These are phyloP conservation scores for Aspergillus carlsbadensis DNA, from an alignment of 495 filamentous ascomycete species.

Conservation along the genomic window DNA sequence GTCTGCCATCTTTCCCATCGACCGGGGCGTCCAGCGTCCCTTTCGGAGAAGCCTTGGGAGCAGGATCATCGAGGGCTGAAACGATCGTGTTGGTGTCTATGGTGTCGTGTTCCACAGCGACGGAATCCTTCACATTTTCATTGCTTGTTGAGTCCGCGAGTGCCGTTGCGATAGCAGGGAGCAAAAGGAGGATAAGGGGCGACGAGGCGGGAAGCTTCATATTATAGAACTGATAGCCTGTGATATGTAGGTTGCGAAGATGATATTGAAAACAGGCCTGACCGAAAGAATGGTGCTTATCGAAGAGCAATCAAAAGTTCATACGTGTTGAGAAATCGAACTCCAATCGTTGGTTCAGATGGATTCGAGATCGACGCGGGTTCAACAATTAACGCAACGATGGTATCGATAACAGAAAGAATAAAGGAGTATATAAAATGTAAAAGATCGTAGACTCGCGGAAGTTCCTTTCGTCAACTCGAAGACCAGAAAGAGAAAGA, in stretches of 20 bases:
- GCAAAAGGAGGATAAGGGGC: conserved; percentile 34
- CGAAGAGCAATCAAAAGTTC: neutral
- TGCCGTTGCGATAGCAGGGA: conserved; percentile 36
- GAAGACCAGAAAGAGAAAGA: neutral
- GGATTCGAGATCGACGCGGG: conserved; percentile 1
- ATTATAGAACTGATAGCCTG: conserved; percentile 7
- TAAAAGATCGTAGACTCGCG: neutral
- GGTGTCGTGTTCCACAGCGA: conserved; percentile 22
- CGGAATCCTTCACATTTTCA: conserved; percentile 16
- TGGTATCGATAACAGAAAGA: neutral
- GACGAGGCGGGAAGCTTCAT: conserved; percentile 38
- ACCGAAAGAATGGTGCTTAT: neutral
- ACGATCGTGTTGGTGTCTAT: conserved; percentile 19
- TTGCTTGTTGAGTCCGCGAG: conserved; percentile 21
- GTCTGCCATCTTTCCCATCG: conserved; percentile 93
- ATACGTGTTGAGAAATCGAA: neutral
- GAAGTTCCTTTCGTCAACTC: neutral
- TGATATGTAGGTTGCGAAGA: neutral
- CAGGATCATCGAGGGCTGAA: conserved; percentile 15
- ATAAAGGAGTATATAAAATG: neutral
- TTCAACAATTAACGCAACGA: neutral
- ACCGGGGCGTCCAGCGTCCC: conserved; percentile 89
- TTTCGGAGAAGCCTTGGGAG: conserved; percentile 29
- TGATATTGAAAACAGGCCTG: neutral
- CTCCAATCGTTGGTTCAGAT: neutral